A percentile compares a stretch with the other conserved stretches of the same genome.
phyloP scores from a whole-genome alignment of 768 basidiomycete species.

The Lactifluus piperatus region DNA sequence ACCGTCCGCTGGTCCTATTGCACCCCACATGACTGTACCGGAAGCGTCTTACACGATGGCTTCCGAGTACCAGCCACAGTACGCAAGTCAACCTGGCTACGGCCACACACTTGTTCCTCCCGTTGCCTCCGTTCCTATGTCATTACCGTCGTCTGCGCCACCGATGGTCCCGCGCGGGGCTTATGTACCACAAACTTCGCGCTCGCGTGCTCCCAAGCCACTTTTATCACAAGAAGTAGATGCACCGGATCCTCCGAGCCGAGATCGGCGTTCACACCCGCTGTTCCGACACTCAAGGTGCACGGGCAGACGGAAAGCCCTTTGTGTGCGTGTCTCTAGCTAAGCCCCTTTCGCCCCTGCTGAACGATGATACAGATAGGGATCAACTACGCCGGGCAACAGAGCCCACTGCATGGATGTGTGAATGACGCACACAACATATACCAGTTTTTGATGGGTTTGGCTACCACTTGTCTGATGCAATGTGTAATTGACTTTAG shows the following conservation, averaged over 20 bases:
- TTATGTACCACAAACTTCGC: neutral
- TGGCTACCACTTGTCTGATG: constrained; percentile 22
- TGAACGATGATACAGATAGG: constrained; percentile 51
- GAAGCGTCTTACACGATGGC: neutral
- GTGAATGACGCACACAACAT: constrained; percentile 89
- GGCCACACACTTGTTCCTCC: neutral
- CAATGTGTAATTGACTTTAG: neutral
- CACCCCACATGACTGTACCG: neutral
- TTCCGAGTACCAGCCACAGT: neutral
- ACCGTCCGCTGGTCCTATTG: neutral
- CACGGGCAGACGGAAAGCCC: constrained; percentile 77
- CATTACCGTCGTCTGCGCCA: neutral
- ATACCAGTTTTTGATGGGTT: constrained; percentile 63
- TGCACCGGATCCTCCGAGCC: neutral
- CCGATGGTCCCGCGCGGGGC: neutral
- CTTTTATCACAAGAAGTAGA: constrained; percentile 5
- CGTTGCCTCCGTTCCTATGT: neutral
- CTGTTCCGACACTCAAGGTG: constrained; percentile 84
- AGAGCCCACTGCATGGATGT: constrained; percentile 68
- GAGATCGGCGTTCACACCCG: constrained; percentile 5
- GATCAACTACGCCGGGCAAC: constrained; percentile 74
- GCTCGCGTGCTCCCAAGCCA: neutral
- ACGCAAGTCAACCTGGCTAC: neutral
- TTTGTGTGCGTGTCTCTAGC: constrained; percentile 50
- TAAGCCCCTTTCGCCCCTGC: neutral